A percentile compares a stretch with the other conserved stretches of the same genome.
phyloP scores from a whole-genome alignment of 2,329 filamentous ascomycete species.

The Colletotrichum agaves region DNA sequence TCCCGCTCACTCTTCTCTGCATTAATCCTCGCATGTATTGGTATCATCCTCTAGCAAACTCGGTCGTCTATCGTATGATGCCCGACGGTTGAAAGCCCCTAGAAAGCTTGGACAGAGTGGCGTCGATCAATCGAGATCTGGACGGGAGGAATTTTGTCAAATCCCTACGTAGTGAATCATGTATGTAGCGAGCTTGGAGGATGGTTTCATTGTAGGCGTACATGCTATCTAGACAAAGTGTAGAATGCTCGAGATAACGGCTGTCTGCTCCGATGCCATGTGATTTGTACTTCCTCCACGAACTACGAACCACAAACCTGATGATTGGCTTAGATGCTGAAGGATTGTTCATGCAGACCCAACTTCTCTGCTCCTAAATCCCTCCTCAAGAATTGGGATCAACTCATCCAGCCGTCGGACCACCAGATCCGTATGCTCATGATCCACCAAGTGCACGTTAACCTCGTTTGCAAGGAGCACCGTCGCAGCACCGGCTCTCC shows the following conservation, averaged over 20 bases:
- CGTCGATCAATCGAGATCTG: conserved; percentile 12
- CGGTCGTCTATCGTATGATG: not conserved
- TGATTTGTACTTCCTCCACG: not conserved
- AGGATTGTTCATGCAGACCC: not conserved
- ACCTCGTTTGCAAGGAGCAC: conserved; percentile 88
- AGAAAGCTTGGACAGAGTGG: conserved; percentile 30
- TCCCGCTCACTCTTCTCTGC: conserved; percentile 20
- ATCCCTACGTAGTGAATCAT: conserved; percentile 6
- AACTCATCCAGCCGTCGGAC: conserved; percentile 80
- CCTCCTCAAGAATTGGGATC: conserved; percentile 77
- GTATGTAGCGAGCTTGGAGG: conserved; percentile 32
- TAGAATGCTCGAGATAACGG: conserved; percentile 25
- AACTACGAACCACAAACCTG: too few relatives aligned
- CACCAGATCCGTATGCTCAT: conserved; percentile 81
- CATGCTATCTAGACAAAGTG: conserved; percentile 33
- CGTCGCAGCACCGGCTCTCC: conserved; percentile 85
- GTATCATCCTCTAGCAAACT: conserved; percentile 11
- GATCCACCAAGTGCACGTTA: conserved; percentile 75
- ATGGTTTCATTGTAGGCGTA: conserved; percentile 33
- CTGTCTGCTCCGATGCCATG: not conserved
- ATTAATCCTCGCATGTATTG: conserved; percentile 31
- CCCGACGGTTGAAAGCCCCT: not conserved
- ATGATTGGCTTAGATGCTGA: not conserved
- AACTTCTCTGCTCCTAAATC: conserved; percentile 62
- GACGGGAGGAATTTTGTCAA: conserved; percentile 18